Evolutionary conservation across 2,329 filamentous ascomycete genomes (phyloP).

Genomic region (Beauveria sp.): DNA sequence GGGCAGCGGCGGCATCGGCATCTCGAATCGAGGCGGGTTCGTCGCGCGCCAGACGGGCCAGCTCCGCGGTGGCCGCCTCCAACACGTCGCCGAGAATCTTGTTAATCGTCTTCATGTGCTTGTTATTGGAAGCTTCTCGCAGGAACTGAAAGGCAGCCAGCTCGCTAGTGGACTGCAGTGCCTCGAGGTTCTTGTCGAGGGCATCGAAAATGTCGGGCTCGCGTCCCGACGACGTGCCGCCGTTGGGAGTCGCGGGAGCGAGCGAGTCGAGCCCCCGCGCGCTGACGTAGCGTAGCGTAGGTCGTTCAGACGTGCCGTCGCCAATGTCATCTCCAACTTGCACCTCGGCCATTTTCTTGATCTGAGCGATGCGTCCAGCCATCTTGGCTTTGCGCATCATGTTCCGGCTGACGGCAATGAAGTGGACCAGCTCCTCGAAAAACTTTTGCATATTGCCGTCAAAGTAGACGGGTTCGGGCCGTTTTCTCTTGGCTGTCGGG

Average conservation of each 20-base stretch:
- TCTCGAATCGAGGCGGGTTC: slow-evolving; percentile 37
- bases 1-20: slow-evolving; percentile 32
- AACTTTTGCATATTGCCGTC: slow-evolving; percentile 78
- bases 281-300: slow-evolving; percentile 30
- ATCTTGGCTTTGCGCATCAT: slow-evolving; percentile 81
- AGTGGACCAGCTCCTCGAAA: slow-evolving; percentile 76
- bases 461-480: slow-evolving; percentile 74
- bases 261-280: slow-evolving; percentile 25
- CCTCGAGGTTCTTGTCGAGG: slow-evolving; percentile 71
- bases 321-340: slow-evolving; percentile 46
- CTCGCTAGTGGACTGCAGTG: slow-evolving; percentile 75
- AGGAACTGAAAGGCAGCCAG: slow-evolving; percentile 82
- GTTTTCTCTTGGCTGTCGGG: not conserved
- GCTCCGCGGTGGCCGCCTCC: slow-evolving; percentile 51
- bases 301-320: slow-evolving; percentile 22
- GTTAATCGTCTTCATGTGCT: slow-evolving; percentile 65
- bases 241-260: slow-evolving; percentile 15
- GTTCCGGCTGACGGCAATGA: slow-evolving; percentile 73
- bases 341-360: slow-evolving; percentile 51
- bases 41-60: slow-evolving; percentile 47
- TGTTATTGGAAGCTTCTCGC: slow-evolving; percentile 77
- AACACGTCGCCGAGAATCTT: slow-evolving; percentile 56
- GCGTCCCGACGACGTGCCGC: slow-evolving; percentile 10
- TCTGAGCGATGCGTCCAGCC: slow-evolving; percentile 65
- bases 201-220: slow-evolving; percentile 55